Evolutionary conservation across 108 stramenopile genomes (phyloP).

Genomic region (Aurantiochytrium sp.): DNA sequence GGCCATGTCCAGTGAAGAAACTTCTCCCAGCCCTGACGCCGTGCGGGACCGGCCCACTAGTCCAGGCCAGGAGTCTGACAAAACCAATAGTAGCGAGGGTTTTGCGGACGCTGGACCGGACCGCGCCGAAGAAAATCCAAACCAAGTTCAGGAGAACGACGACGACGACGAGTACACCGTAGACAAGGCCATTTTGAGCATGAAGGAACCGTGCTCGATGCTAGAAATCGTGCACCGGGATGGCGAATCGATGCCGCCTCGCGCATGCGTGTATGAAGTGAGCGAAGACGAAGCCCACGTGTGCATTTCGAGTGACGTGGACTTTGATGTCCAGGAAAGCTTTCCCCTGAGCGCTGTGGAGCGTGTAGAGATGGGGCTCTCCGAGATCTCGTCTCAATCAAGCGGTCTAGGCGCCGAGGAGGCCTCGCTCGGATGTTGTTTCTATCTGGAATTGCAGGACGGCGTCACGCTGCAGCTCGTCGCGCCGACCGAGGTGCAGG

Average conservation of each 20-base stretch:
- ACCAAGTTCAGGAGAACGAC: background rate
- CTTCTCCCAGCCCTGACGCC: too few relatives aligned
- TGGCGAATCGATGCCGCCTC: background rate
- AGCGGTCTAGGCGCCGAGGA: background rate
- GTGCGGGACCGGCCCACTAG: too few relatives aligned
- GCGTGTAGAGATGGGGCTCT: background rate
- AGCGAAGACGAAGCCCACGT: background rate
- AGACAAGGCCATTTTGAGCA: background rate
- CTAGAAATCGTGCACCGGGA: background rate
- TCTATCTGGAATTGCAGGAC: background rate
- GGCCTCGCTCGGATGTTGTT: background rate
- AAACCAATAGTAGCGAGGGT: too few relatives aligned
- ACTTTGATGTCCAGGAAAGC: background rate
- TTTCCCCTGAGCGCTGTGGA: background rate
- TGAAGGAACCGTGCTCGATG: background rate
- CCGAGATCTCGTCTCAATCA: background rate
- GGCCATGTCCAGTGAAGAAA: background rate
- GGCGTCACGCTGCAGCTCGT: background rate
- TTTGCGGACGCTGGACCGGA: background rate
- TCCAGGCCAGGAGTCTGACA: too few relatives aligned
- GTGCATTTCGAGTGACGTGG: background rate
- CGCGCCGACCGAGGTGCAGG: background rate
- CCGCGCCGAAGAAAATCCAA: background rate
- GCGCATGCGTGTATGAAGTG: background rate
- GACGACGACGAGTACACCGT: background rate